Conservation (phyloP, 768 basidiomycete species). For the Flagelloscypha sp. region DNA sequence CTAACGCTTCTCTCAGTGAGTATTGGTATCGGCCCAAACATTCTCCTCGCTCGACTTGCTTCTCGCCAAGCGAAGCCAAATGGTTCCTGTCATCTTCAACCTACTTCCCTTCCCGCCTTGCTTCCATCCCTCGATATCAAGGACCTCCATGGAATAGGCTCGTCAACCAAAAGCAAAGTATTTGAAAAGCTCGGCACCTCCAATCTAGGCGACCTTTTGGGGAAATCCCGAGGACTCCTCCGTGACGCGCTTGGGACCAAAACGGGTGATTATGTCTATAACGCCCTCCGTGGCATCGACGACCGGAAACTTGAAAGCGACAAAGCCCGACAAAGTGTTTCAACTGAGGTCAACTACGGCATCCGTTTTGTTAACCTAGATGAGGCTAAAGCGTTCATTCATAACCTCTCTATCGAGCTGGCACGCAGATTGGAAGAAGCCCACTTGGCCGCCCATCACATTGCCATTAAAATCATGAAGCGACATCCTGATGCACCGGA, state of each 20-base stretch:
- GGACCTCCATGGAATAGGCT: conserved; percentile 84
- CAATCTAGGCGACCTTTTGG: conserved; percentile 58
- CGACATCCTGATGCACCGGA: conserved; percentile 79
- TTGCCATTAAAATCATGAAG: conserved; percentile 87
- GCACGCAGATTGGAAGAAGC: conserved; percentile 59
- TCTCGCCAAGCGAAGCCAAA: conserved; percentile 90
- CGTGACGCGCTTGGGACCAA: conserved; percentile 69
- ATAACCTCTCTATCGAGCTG: conserved; percentile 72
- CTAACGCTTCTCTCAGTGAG: conserved; percentile 46
- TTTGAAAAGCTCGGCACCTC: conserved; percentile 68
- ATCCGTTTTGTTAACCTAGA: conserved; percentile 83
- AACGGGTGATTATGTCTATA: conserved; percentile 80
- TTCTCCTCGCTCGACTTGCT: conserved; percentile 87
- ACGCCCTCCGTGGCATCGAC: conserved; percentile 79
- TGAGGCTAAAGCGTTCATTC: conserved; percentile 74
- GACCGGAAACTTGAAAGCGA: conserved; percentile 71
- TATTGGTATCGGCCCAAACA: conserved; percentile 88
- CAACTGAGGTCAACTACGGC: conserved; percentile 94
- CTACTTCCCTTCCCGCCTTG: conserved; percentile 41
- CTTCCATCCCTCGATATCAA: conserved; percentile 66
- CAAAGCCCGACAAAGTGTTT: conserved; percentile 84
- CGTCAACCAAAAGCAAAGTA: conserved; percentile 68
- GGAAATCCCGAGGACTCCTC: conserved; percentile 55
- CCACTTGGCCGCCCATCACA: conserved; percentile 58
- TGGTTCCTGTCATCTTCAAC: conserved; percentile 67